These are phyloP conservation scores for Chlamydomonas schloesseri DNA, from an alignment of 139 green algal species.

Conservation along the genomic window DNA sequence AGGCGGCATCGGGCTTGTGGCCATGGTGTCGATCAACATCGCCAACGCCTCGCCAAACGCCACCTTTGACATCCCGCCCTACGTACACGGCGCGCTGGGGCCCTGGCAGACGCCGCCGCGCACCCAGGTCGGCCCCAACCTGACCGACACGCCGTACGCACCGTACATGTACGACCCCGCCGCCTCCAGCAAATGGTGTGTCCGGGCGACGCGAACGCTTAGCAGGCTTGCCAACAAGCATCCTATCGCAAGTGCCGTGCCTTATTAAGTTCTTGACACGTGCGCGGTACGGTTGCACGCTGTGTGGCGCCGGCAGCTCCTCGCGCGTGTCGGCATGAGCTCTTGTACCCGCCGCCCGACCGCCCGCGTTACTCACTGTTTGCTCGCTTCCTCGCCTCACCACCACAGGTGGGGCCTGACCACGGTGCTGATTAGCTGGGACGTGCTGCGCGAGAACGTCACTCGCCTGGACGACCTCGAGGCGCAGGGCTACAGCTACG, in stretches of 20 bases:
- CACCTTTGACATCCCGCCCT: conserved; percentile 33
- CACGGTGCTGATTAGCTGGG: conserved; percentile 36
- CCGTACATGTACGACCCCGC: conserved; percentile 18
- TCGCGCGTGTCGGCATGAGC: too few relatives aligned
- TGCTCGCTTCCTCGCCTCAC: too few relatives aligned
- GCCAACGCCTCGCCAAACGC: background rate
- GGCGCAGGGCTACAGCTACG: conserved; percentile 25
- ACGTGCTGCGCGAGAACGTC: conserved; percentile 25
- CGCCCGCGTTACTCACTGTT: too few relatives aligned
- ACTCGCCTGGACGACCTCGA: conserved; percentile 14
- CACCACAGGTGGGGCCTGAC: conserved; percentile 15
- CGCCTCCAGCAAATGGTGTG: background rate
- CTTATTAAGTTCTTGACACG: too few relatives aligned
- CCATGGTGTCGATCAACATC: conserved; percentile 28
- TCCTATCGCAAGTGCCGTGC: too few relatives aligned
- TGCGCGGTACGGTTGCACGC: too few relatives aligned
- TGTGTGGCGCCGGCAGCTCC: too few relatives aligned
- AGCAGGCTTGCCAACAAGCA: too few relatives aligned
- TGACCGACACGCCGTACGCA: conserved; percentile 22
- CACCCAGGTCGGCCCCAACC: conserved; percentile 17
- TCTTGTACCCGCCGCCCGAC: too few relatives aligned
- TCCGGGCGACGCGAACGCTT: too few relatives aligned
- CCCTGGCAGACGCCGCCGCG: conserved; percentile 23
- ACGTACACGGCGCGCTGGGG: conserved; percentile 7
- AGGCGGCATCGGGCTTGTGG: conserved; percentile 27